phyloP scores from a whole-genome alignment of 331 rosid species.

The Quercus lobata region DNA sequence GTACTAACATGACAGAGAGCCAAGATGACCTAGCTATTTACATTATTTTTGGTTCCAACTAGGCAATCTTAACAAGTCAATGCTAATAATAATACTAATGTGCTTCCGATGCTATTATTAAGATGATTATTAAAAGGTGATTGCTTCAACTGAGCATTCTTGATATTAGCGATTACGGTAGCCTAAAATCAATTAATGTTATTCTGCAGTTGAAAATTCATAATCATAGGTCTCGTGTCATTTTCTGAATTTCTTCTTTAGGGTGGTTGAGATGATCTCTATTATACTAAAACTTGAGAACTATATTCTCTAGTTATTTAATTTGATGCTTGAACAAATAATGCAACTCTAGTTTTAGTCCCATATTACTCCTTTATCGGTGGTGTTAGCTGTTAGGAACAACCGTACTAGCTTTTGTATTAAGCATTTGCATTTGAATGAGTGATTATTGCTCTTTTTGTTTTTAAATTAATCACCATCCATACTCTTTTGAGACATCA shows the following conservation, averaged over 20 bases:
- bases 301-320: neutral
- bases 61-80: slow-evolving; percentile 11
- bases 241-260: neutral
- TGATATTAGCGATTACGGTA: slow-evolving; percentile 8
- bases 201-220: slow-evolving; percentile 9
- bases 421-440: neutral
- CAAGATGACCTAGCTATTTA: neutral
- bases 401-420: neutral
- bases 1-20: too few species aligned
- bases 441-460: neutral
- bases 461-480: too few species aligned
- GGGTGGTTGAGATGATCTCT: neutral
- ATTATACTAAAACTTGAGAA: neutral
- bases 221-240: slow-evolving; percentile 14
- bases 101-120: neutral
- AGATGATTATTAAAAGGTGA: slow-evolving; percentile 19
- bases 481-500: neutral
- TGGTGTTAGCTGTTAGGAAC: neutral
- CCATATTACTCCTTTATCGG: too few species aligned
- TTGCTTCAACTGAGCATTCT: slow-evolving; percentile 11
- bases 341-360: neutral
- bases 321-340: neutral
- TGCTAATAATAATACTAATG: neutral
- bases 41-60: neutral
- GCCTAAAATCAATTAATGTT: slow-evolving; percentile 1